These are phyloP conservation scores for Nakazawaea pomicola DNA, from an alignment of 805 yeast genomes.

Conservation along the genomic window DNA sequence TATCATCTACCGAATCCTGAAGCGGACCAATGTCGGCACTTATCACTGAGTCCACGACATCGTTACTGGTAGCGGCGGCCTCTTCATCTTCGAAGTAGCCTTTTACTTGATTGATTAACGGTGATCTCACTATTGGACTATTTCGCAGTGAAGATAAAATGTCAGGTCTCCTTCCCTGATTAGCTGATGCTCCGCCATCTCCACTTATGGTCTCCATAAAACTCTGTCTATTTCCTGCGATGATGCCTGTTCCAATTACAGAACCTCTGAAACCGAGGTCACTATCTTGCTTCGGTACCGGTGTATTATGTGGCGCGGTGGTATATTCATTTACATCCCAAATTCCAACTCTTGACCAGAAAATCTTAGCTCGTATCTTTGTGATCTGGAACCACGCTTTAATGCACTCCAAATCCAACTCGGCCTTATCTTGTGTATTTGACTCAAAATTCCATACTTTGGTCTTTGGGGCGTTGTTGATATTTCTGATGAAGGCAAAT, in stretches of 20 bases:
- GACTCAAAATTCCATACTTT: conserved; percentile 55
- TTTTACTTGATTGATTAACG: conserved; percentile 1
- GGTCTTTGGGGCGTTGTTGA: conserved; percentile 37
- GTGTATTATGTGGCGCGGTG: background rate
- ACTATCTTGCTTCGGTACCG: background rate
- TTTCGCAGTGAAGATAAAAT: background rate
- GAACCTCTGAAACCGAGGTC: conserved; percentile 8
- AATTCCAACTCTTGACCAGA: conserved; percentile 80
- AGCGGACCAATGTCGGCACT: too few relatives aligned
- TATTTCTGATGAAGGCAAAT: conserved; percentile 66
- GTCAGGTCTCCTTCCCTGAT: conserved; percentile 9
- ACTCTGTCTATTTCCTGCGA: conserved; percentile 10
- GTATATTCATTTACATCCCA: conserved; percentile 46
- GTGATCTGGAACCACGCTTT: conserved; percentile 62
- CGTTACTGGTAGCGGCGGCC: background rate
- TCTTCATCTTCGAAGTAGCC: conserved; percentile 7
- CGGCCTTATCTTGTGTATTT: conserved; percentile 18
- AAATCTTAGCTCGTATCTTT: conserved; percentile 64
- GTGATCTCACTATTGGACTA: conserved; percentile 8
- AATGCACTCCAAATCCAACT: conserved; percentile 14
- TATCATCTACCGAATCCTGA: too few relatives aligned
- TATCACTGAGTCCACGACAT: background rate
- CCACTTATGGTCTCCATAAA: conserved; percentile 9
- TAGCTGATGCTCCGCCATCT: background rate
- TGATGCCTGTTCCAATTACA: conserved; percentile 9